Evolutionary conservation across 345 rosid species (phyloP).

Genomic region (Cardamine resedifolia): DNA sequence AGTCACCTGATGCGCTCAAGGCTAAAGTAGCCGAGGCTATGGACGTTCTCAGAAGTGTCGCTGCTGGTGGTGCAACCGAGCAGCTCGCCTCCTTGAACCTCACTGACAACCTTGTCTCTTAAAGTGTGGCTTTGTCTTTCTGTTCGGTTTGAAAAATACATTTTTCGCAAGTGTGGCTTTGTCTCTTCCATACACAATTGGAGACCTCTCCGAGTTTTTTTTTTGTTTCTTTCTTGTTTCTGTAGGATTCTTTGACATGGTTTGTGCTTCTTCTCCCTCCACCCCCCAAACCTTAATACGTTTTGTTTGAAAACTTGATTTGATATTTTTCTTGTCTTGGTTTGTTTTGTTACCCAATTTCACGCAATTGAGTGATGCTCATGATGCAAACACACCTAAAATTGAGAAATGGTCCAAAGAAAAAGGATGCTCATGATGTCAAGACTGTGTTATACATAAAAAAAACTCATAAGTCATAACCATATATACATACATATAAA

Average conservation of each 20-base stretch:
- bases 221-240: neutral
- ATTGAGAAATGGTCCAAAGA: neutral
- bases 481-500: no score
- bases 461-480: no score
- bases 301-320: constrained; percentile 15
- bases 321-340: neutral
- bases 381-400: no score
- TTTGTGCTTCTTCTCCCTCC: neutral
- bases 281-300: neutral
- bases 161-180: constrained; percentile 15
- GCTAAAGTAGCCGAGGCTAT: constrained; percentile 91
- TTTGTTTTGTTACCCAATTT: neutral
- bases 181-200: constrained; percentile 9
- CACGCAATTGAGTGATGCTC: neutral
- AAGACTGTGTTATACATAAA: no score
- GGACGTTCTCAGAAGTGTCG: constrained; percentile 89
- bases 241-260: constrained; percentile 27
- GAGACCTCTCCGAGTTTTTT: neutral
- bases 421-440: neutral
- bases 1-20: constrained; percentile 89
- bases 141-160: neutral
- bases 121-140: neutral
- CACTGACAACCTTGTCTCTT: constrained; percentile 57
- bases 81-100: constrained; percentile 74
- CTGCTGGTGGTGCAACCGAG: constrained; percentile 61